phyloP scores from a whole-genome alignment of 164 flowering plant species.

The Vitis rupestris region DNA sequence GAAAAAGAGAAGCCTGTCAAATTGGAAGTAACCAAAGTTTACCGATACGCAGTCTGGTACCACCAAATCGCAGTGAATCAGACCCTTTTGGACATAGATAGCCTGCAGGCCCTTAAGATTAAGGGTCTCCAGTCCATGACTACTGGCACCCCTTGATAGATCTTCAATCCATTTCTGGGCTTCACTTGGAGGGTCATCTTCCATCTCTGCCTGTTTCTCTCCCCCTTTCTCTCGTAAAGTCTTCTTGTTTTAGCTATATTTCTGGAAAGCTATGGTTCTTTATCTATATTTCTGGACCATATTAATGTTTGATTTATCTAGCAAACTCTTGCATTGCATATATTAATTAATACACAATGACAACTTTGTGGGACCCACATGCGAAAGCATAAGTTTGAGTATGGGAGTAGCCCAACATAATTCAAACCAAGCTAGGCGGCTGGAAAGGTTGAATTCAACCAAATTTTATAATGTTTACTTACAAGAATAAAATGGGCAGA shows the following conservation, averaged over 20 bases:
- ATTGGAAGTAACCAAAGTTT: background rate
- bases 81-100: slow-evolving; percentile 15
- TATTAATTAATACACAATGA: too few species aligned
- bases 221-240: background rate
- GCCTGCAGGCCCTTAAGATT: slow-evolving; percentile 23
- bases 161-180: slow-evolving; percentile 26
- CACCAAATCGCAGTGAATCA: slow-evolving; percentile 30
- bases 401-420: too few species aligned
- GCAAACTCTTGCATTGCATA: too few species aligned
- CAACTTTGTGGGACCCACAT: too few species aligned
- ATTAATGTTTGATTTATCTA: too few species aligned
- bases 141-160: slow-evolving; percentile 6
- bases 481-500: too few species aligned
- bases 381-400: too few species aligned
- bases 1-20: background rate
- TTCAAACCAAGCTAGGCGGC: too few species aligned
- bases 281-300: too few species aligned
- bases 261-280: too few species aligned
- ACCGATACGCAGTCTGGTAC: slow-evolving; percentile 29
- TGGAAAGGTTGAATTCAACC: too few species aligned
- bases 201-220: slow-evolving; percentile 11
- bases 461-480: too few species aligned
- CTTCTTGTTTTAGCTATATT: background rate
- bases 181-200: background rate
- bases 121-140: slow-evolving; percentile 16